Percentiles rank a stretch among this genome's conserved stretches.
Evolutionary conservation across 2,329 filamentous ascomycete species (phyloP).

Genomic region (Fusarium zealandicum): DNA sequence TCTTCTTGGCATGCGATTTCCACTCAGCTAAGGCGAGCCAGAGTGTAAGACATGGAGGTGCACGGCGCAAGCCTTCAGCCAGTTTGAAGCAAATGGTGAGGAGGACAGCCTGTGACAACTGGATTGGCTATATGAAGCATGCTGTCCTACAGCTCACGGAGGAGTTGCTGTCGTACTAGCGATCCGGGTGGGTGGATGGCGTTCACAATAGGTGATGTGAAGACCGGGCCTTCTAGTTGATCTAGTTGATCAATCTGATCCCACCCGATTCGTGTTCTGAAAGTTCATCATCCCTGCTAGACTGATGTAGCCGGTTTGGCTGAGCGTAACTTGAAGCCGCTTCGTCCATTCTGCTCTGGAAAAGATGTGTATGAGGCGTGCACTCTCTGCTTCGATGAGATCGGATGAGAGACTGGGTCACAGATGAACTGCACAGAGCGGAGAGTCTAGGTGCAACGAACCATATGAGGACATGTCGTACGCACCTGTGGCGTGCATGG

Average conservation of each 20-base stretch:
- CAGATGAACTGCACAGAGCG: slow-evolving; percentile 2
- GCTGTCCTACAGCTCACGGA: neutral
- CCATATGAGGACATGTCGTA: neutral
- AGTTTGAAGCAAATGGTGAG: neutral
- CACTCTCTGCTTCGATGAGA: neutral
- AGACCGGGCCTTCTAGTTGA: too few species aligned
- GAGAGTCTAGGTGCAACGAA: neutral
- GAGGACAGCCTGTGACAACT: neutral
- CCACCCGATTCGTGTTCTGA: neutral
- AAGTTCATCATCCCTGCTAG: slow-evolving; percentile 1
- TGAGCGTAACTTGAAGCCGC: neutral
- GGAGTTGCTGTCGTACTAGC: neutral
- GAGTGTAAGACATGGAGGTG: neutral
- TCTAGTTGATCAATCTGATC: neutral
- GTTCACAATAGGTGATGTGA: neutral
- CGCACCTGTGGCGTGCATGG: neutral
- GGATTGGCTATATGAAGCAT: neutral
- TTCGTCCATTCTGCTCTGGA: too few species aligned
- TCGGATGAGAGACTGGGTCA: neutral
- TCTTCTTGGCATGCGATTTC: slow-evolving; percentile 2
- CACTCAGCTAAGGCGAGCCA: slow-evolving; percentile 2
- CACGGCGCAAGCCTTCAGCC: neutral
- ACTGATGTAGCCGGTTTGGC: neutral
- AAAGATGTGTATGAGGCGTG: neutral
- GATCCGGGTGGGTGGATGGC: neutral